These are phyloP conservation scores for Pinus taeda DNA, from an alignment of 75 land plant genomes.

Conservation along the genomic window DNA sequence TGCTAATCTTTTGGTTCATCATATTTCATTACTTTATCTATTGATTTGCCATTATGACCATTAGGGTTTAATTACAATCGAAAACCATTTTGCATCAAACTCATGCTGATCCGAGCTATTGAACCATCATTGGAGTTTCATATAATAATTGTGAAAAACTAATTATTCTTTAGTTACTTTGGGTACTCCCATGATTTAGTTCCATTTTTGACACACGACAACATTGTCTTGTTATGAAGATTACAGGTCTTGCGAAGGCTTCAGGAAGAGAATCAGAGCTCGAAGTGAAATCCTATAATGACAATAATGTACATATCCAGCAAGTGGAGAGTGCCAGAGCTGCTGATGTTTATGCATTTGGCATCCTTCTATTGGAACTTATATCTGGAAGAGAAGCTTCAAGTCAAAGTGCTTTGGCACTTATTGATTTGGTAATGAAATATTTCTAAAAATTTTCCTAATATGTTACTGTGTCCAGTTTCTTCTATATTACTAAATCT, in stretches of 20 bases:
- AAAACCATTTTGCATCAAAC: too few relatives aligned
- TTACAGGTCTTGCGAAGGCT: conserved; percentile 8
- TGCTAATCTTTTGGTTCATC: too few relatives aligned
- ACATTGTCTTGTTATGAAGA: conserved; percentile 4
- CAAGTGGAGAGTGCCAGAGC: conserved; percentile 15
- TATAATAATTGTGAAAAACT: neutral
- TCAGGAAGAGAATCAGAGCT: neutral
- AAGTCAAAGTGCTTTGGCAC: conserved; percentile 18
- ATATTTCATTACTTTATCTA: too few relatives aligned
- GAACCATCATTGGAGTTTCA: too few relatives aligned
- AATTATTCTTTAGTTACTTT: neutral
- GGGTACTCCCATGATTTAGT: neutral
- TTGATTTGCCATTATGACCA: too few relatives aligned
- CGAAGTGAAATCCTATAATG: conserved; percentile 4
- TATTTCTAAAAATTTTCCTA: neutral
- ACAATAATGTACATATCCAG: neutral
- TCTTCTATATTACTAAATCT: neutral
- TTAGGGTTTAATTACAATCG: too few relatives aligned
- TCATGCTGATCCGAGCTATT: too few relatives aligned
- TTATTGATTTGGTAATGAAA: conserved; percentile 28
- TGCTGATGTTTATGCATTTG: conserved; percentile 36
- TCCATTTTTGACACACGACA: neutral
- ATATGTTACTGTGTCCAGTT: too few relatives aligned
- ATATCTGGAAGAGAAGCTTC: conserved; percentile 26
- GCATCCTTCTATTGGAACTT: conserved; percentile 23